Conservation (phyloP, 2,329 filamentous ascomycete genomes). For the Apiospora phragmitis region DNA sequence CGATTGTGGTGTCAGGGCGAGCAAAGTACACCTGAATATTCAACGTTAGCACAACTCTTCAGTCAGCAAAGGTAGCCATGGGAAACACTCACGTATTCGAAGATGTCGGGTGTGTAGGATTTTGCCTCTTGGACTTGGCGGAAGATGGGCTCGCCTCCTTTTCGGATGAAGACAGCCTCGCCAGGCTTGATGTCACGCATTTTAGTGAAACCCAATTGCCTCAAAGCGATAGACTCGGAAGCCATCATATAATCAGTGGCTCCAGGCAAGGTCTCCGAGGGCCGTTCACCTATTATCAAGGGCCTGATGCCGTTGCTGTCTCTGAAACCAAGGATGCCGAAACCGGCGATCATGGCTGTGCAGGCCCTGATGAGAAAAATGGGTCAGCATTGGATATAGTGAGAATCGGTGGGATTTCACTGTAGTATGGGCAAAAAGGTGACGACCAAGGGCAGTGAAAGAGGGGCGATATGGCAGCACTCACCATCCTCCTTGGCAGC, state of each 20-base stretch:
- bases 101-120: slow-evolving; percentile 73
- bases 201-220: slow-evolving; percentile 69
- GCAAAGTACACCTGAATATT: slow-evolving; percentile 75
- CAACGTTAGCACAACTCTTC: neutral
- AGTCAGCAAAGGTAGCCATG: neutral
- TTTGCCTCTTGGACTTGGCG: slow-evolving; percentile 64
- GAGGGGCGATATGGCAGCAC: neutral
- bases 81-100: slow-evolving; percentile 71
- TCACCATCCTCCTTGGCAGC: slow-evolving; percentile 42
- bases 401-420: neutral
- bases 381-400: slow-evolving; percentile 62
- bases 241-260: slow-evolving; percentile 78
- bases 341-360: slow-evolving; percentile 82
- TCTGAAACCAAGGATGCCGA: slow-evolving; percentile 80
- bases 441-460: neutral
- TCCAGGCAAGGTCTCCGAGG: slow-evolving; percentile 51
- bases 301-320: slow-evolving; percentile 80
- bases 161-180: slow-evolving; percentile 75
- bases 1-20: slow-evolving; percentile 33
- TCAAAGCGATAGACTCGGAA: slow-evolving; percentile 73
- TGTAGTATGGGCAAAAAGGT: neutral
- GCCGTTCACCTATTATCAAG: slow-evolving; percentile 39
- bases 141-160: slow-evolving; percentile 69
- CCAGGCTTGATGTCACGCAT: slow-evolving; percentile 72
- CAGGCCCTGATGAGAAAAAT: slow-evolving; percentile 54